These are phyloP conservation scores for Psilocybe cubensis DNA, from an alignment of 768 basidiomycete genomes.

Conservation along the genomic window DNA sequence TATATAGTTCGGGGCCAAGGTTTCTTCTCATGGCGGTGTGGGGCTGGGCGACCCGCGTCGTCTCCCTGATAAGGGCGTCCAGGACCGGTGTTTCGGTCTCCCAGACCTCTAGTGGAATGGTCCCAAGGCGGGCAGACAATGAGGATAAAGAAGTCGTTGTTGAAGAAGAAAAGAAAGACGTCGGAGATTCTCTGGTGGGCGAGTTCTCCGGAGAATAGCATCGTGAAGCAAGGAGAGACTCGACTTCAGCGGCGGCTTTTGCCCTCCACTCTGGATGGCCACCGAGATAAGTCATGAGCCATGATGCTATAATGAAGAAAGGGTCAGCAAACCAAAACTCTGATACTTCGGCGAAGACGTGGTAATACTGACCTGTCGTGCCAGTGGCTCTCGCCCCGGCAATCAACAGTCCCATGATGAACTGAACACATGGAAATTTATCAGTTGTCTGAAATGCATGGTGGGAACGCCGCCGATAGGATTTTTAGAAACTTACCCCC, in stretches of 20 bases:
- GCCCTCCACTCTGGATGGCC: conserved; percentile 67
- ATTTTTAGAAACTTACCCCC: conserved; percentile 52
- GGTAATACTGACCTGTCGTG: conserved; percentile 54
- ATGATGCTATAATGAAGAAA: conserved; percentile 52
- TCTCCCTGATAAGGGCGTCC: conserved; percentile 76
- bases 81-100: conserved; percentile 70
- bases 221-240: conserved; percentile 53
- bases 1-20: conserved; percentile 69
- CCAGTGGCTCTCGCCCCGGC: conserved; percentile 84
- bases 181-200: conserved; percentile 10
- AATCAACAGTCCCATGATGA: conserved; percentile 81
- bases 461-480: conserved; percentile 20
- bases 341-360: conserved; percentile 20
- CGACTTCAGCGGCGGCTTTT: conserved; percentile 64
- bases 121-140: conserved; percentile 46
- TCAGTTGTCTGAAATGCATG: conserved; percentile 18
- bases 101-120: conserved; percentile 71
- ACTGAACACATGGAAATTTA: conserved; percentile 44
- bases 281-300: conserved; percentile 75
- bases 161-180: conserved; percentile 10
- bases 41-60: conserved; percentile 77
- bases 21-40: conserved; percentile 84
- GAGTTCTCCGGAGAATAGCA: conserved; percentile 23
- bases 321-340: conserved; percentile 12
- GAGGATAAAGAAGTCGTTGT: conserved; percentile 14